A percentile compares a stretch with the other conserved stretches of the same genome.
These are phyloP conservation scores for Dactylis glomerata DNA, from an alignment of 176 grass and related monocot species.

Conservation along the genomic window DNA sequence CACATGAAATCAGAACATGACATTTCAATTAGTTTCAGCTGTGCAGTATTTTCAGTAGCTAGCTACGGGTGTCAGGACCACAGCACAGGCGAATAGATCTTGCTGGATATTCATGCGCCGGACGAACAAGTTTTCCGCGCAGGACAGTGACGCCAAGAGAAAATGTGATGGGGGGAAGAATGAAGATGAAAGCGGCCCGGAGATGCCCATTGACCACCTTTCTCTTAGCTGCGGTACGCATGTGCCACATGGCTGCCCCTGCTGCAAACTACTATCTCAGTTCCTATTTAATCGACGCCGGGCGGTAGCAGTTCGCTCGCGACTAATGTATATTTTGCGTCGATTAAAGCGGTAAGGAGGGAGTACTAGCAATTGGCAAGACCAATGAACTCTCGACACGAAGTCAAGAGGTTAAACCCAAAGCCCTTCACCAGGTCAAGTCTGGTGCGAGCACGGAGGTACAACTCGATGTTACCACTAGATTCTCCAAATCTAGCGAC, in stretches of 20 bases:
- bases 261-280: neutral
- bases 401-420: neutral
- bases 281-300: no score
- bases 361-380: neutral
- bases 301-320: no score
- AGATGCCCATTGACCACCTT: slow-evolving; percentile 32
- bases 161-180: neutral
- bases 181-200: neutral
- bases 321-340: no score
- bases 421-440: neutral
- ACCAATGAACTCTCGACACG: neutral
- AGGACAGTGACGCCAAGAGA: neutral
- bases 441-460: no score
- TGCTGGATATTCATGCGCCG: slow-evolving; percentile 13
- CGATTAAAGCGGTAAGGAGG: no score
- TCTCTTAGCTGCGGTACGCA: neutral
- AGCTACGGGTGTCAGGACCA: neutral
- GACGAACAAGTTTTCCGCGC: neutral
- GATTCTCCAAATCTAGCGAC: neutral
- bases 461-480: neutral
- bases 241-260: neutral
- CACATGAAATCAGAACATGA: neutral
- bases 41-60: neutral
- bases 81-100: neutral
- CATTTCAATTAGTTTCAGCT: neutral